Base-by-base conservation (phyloP, 2,329 filamentous ascomycete genomes). In the Aureobasidium namibiae region DNA sequence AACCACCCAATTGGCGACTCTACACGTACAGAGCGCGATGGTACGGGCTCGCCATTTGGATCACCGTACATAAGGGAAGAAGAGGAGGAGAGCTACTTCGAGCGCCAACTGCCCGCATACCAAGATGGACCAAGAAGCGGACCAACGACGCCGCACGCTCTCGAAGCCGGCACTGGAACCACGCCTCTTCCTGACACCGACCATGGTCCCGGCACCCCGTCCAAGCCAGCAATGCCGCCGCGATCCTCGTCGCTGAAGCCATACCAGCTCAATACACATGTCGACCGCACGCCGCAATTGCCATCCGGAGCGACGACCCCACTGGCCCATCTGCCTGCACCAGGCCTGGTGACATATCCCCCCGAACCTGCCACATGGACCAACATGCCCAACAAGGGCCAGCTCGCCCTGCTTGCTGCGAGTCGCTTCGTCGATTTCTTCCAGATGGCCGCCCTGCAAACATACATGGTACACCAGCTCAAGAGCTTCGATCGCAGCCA, bases 361-460 rank as follows among this genome's bases (percentile, higher is more conserved):
- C 59, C 59, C 41, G 49, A 50, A 21, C 60, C 67, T 41, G 70
- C 72, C 31, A 71, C 73, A 68, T 76, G 73, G 73, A 34, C 56
- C 39, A 73, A 73, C 59, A 68, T 75, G 66, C 74, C 74, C 16
- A 70, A 72, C 63, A 75, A 75, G 62, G 63, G 64, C 59, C 73
- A 75, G 64, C 63, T 76, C 61, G 68, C 70, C 63, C 71, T 76
- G 58, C 70, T 74, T 31, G 69, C 69, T 13, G 62, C 68, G 21
- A 74, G 72, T 16, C 74, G 73, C 39, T 72, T 76, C 61, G 73
- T 74, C 66, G 74, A 76, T 63, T 75, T 75, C 65, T 75, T 74
- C 65, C 73, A 75, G 63, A 74, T 73, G 73, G 73, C 73, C 7
- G 72, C 73, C 6, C 64, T 75, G 16, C 73, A 75, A 63, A 74